Base-by-base conservation (phyloP, 352 stramenopile genomes). In the Detonula confervacea region DNA sequence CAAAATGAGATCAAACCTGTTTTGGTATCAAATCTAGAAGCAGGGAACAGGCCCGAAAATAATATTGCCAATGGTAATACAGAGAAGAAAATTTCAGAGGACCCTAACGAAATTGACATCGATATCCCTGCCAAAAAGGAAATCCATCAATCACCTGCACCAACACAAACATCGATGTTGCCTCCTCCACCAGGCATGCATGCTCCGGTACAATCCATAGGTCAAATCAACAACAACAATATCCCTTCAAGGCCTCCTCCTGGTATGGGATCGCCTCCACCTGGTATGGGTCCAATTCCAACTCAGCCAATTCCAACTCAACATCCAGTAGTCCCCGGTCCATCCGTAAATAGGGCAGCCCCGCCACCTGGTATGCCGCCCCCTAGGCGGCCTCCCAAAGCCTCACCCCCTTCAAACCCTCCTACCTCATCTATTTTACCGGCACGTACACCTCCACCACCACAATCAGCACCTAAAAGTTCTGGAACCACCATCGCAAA, bases 401-500 rank as follows among this genome's bases (percentile, higher is more conserved):
- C 51, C 25, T 44, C 44, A 1, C 27, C 44, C 22, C 27, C 20
- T 44, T 8, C 20, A 22, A 49, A 60, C 27, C 14, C 52, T 47
- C 6, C 51, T 22, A 64, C 51, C 25, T 54, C 56, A 24, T 80
- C 76, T 1, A 83, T 83, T 61, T 59, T 79, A 65, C 67, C 75
- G 22, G 46, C 62, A 56, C 68, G 55, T 46, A 59, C 56, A 42
- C 12, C 52, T 9, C 46, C 60, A 35, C 2, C 57, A 54, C n/a
- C n/a, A n/a, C n/a, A n/a, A n/a, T 20, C 20, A 54, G 42, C 27
- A 63, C 9, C 62, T 24, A 66, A 73, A 66, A 2, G 24, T 14
- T 46, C 37, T 18, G 29, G 59, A 35, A 46, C n/a, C 16, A 0
- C 61, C 11, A 1, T 37, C 27, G 8, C 63, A 65, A 39, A 37